Evolutionary conservation across 2,329 filamentous ascomycete species (phyloP), one percentile per base, ranked within the genome.

Genomic region (Alternaria panax): DNA sequence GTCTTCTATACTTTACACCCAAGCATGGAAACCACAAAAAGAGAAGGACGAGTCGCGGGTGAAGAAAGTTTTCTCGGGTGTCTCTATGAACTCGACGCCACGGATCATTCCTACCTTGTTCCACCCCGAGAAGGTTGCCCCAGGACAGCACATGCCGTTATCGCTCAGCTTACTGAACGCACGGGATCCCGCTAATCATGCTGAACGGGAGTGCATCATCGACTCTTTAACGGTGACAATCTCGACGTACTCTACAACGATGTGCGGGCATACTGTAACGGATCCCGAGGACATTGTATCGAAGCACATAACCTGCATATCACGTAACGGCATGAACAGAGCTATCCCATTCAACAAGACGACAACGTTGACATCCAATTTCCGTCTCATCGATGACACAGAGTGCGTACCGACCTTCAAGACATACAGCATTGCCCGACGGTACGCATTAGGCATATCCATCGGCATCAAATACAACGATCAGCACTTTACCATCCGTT

Each of bases 381-480:
- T 78, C 57, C 71, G 74, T 41, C 63, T 76, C 9, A 62, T 76
- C 16, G 72, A 77, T 36, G 69, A 77, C 41, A 59, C 56, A 7
- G 73, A 77, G 54, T 75, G 74, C 48, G 67, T 77, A 1, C 75
- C 75, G 0, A 72, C 70, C 0, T 77, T 78, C 64, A 75, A 69
- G 32, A 76, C 75, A 1, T 78, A 75, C 54, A 73, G 69, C 3
- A 67, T 77, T 24, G 75, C 69, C 2, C 68, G 74, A 2, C 64
- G 68, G 1, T 78, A 78, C 54, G 62, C 59, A 7, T 64, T 78
- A 22, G 63, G 52, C 9, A 57, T 77, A 3, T 57, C 63, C 4
- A 62, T 77, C 5, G 72, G 70, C 32, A 62, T 78, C 42, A 71
- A 66, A 40, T 75, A 64, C 48, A 57, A 65, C 14, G 62, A 60